Percentiles rank a stretch among this genome's conserved stretches.
Evolutionary conservation across 306 rosid species (phyloP).

Genomic region (Vigna trinervia): DNA sequence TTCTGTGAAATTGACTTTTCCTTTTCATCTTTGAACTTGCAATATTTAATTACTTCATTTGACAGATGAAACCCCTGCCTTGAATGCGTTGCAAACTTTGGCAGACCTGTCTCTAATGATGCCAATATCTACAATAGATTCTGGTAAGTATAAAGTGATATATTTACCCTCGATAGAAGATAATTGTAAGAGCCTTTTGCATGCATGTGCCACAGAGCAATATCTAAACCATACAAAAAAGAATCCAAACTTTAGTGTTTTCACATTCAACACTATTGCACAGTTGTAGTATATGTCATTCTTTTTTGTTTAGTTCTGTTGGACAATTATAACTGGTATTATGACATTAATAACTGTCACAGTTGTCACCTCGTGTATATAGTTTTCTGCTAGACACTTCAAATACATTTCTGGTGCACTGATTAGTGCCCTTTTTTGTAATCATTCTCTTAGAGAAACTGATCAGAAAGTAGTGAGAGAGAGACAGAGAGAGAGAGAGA

Average conservation of each 20-base stretch:
- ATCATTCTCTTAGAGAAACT: too few species aligned
- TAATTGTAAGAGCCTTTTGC: conserved; percentile 6
- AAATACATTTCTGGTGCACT: too few species aligned
- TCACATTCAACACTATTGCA: not conserved
- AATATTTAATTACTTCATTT: conserved; percentile 29
- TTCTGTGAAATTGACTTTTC: conserved; percentile 20
- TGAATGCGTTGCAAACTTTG: conserved; percentile 86
- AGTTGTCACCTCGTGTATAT: too few species aligned
- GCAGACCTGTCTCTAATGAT: conserved; percentile 86
- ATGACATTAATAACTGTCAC: too few species aligned
- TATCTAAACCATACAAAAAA: conserved; percentile 4
- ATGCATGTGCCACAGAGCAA: not conserved
- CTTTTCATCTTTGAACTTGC: conserved; percentile 39
- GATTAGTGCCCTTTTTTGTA: too few species aligned
- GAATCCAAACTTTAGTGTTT: not conserved
- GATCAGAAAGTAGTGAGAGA: too few species aligned
- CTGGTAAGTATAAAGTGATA: conserved; percentile 61
- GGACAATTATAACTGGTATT: too few species aligned
- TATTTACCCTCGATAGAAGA: not conserved
- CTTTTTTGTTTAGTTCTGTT: too few species aligned
- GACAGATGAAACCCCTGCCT: conserved; percentile 66
- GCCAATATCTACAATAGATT: conserved; percentile 66
- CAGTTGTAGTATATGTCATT: too few species aligned
- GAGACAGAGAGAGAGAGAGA: too few species aligned
- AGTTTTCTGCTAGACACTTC: too few species aligned